Conservation (phyloP, 371 early-diverging fungal species). For the Mucor mucedo region DNA sequence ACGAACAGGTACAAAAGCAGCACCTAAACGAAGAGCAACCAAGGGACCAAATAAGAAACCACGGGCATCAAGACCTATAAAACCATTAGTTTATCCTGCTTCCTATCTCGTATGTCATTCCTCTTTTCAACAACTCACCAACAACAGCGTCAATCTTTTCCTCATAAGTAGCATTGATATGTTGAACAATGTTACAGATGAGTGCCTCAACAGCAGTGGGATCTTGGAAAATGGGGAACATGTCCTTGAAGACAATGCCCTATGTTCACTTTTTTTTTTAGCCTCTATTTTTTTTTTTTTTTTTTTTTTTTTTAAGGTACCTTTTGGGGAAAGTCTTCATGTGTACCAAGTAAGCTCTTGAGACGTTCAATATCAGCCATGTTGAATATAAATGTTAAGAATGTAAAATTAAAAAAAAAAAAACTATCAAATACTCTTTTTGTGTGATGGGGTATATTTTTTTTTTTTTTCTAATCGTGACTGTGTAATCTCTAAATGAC, state of each 20-base stretch:
- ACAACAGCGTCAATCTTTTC: conserved; percentile 90
- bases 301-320: conserved; percentile 33
- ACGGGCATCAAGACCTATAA: conserved; percentile 84
- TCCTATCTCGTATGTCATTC: neutral
- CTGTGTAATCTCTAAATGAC: too few species aligned
- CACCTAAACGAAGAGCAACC: conserved; percentile 86
- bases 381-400: too few species aligned
- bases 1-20: conserved; percentile 94
- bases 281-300: neutral
- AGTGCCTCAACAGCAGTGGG: conserved; percentile 92
- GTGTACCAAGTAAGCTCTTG: conserved; percentile 70
- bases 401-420: too few species aligned
- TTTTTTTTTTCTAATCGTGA: too few species aligned
- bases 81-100: neutral
- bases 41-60: conserved; percentile 92
- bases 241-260: conserved; percentile 93
- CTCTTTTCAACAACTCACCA: conserved; percentile 48
- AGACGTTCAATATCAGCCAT: conserved; percentile 55
- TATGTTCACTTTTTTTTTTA: conserved; percentile 15
- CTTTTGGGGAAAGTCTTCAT: conserved; percentile 87
- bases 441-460: too few species aligned
- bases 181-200: conserved; percentile 84
- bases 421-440: too few species aligned
- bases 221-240: conserved; percentile 96
- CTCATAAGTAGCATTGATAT: conserved; percentile 69